Conservation (phyloP, 2,329 filamentous ascomycete species). For the Ophiostoma sp. region DNA sequence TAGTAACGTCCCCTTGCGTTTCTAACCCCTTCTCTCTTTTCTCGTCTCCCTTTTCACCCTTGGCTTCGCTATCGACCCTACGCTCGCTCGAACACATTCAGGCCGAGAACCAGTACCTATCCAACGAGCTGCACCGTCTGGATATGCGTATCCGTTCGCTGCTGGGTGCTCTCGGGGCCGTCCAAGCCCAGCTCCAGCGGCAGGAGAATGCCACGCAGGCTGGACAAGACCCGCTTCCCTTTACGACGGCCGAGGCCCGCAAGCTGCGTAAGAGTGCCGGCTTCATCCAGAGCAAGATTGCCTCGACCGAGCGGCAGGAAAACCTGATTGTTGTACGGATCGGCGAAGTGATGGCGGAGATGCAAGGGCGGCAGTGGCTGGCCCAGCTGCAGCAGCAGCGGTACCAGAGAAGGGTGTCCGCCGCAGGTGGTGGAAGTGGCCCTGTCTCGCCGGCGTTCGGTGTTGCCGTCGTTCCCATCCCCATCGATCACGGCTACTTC, state of each 20-base stretch:
- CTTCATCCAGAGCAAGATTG: constrained; percentile 46
- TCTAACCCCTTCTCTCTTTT: not conserved
- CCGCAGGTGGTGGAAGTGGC: not conserved
- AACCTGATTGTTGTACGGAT: constrained; percentile 47
- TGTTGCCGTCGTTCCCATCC: not conserved
- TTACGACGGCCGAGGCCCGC: constrained; percentile 30
- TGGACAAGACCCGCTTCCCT: not conserved
- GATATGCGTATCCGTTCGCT: constrained; percentile 42
- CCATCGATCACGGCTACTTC: not conserved
- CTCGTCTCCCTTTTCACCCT: not conserved
- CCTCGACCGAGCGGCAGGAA: constrained; percentile 50
- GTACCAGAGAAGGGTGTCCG: constrained; percentile 10
- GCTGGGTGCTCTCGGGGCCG: constrained; percentile 40
- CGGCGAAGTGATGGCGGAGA: constrained; percentile 52
- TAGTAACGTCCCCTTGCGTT: not conserved
- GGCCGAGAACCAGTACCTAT: constrained; percentile 50
- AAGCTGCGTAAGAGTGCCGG: constrained; percentile 45
- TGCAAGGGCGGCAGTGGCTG: constrained; percentile 47
- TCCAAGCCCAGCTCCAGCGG: constrained; percentile 38
- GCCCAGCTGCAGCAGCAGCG: constrained; percentile 36
- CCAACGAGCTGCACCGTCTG: constrained; percentile 44
- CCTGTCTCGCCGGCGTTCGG: no score
- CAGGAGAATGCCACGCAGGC: constrained; percentile 21
- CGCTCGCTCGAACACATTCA: constrained; percentile 46
- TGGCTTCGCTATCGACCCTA: not conserved